Conservation (phyloP, 257 asterid genomes). For the Solanum sejunctum region DNA sequence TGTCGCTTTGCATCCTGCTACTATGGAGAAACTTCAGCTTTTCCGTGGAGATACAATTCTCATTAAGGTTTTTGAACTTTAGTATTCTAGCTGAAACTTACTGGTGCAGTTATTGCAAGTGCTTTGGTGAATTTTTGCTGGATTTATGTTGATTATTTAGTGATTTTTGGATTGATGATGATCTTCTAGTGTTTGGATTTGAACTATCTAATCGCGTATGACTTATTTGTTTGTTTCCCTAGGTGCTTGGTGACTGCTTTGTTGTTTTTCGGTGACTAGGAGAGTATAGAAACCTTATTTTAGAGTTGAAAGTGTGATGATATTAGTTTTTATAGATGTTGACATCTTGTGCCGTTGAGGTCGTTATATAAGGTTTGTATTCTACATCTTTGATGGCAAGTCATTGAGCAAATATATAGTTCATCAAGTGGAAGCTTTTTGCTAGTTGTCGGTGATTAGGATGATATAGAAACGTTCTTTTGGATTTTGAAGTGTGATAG, state of each 20-base stretch:
- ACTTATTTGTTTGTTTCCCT: not conserved
- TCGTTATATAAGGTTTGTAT: not conserved
- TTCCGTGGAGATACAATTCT: slow-evolving; percentile 77
- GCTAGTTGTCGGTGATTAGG: not conserved
- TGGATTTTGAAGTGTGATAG: not conserved
- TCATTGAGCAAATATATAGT: not conserved
- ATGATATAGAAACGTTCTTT: not conserved
- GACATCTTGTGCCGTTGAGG: not conserved
- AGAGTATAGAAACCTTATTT: not conserved
- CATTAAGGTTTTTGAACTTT: slow-evolving; percentile 36
- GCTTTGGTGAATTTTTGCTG: not conserved
- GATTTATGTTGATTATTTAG: not conserved
- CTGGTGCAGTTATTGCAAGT: not conserved
- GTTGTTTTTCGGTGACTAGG: not conserved
- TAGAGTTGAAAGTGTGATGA: not conserved
- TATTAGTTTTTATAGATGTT: not conserved
- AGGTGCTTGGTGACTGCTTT: not conserved
- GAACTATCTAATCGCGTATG: not conserved
- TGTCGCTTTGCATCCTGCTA: slow-evolving; percentile 55
- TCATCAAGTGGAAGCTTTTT: not conserved
- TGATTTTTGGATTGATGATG: not conserved
- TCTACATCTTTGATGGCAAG: not conserved
- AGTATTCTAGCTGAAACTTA: not conserved
- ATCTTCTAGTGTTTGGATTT: not conserved
- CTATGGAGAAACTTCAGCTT: slow-evolving; percentile 85